Base-by-base conservation (phyloP, 2,329 filamentous ascomycete species). In the Dactylellina haptotyla region DNA sequence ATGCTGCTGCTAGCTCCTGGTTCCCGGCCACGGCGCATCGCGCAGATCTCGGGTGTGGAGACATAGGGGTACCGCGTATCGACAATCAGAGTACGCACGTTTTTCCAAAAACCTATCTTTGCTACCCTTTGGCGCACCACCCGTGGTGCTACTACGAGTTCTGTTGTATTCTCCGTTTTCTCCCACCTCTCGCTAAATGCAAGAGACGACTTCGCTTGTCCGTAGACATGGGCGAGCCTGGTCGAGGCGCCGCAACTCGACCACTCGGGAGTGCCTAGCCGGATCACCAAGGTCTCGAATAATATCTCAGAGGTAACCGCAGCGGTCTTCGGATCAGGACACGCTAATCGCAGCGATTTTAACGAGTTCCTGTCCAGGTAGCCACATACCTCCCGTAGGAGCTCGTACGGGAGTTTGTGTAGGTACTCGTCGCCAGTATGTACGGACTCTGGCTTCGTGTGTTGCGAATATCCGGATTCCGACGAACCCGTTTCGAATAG, bases 371-470 rank as follows among this genome's bases (percentile, higher is more conserved):
- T 56, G 28, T 56, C 59, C 9, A 56, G 39, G 3, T 64, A 45
- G 4, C 41, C 6, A 28, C 48, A n/a, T 48, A 70, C 57, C 23
- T 63, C 65, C 12, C 48, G 51, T 23, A 70, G 43, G 14, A 70
- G 50, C 26, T 70, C 65, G 50, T 54, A 50, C 9, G 65, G 57
- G 16, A 70, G 39, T 18, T 50, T 50, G 25, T n/a, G n/a, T n/a
- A n/a, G n/a, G n/a, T n/a, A n/a, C n/a, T n/a, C n/a, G n/a, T n/a
- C n/a, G n/a, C n/a, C n/a, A n/a, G n/a, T n/a, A n/a, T n/a, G n/a
- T n/a, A n/a, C n/a, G n/a, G n/a, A n/a, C n/a, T n/a, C n/a, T n/a
- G n/a, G n/a, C n/a, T n/a, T n/a, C n/a, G n/a, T n/a, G n/a, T n/a
- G n/a, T n/a, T n/a, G n/a, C n/a, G n/a, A n/a, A n/a, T n/a, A n/a